Base-by-base conservation (phyloP, 106 monocot species). In the Platanthera zijinensis region DNA sequence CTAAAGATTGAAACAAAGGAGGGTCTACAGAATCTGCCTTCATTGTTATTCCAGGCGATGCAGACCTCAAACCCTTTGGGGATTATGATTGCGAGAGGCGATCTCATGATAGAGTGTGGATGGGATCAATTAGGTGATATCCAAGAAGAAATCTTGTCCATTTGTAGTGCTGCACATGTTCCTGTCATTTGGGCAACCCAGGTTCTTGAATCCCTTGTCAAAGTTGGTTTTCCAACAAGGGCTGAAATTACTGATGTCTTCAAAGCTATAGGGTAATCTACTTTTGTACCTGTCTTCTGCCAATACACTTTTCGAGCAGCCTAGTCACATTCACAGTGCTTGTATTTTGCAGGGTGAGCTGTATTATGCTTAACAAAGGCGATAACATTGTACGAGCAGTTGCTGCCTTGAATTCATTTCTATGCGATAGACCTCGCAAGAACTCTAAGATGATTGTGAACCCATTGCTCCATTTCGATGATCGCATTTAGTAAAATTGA, bases 111-210 rank as follows among this genome's bases (percentile, higher is more conserved):
- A 49, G 86, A 86, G 30, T 83, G 83, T 52, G 83, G 86, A 74
- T 86, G 86, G 86, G 71, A 80, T 69, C 50, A 77, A 17, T 76
- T 86, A 80, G 86, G 77, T 48, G 47, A 51, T 30, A 83, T 83
- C 39, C 86, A 86, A 63, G 86, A 83, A 39, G 75, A 80, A 49
- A 83, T 86, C 18, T 61, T 83, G 62, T 80, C 80, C 30, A 28
- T 83, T 3, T 86, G 86, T 39, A 75, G 49, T 78, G 86, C 86
- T 66, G 83, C 83, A 13, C 83, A 86, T 51, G 51, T 86, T 6
- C 83, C 86, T 45, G 83, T 80, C n/a, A 83, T 83, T 18, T 86
- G 86, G 83, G 86, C 86, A 45, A 86, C 86, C 30, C 86, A 86
- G 57, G 86, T 86, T 52, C 69, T 86, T 39, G 83, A 86, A 69